Evolutionary conservation across 1,139 yeast species (phyloP).

Genomic region (Geotrichum histeridarum): DNA sequence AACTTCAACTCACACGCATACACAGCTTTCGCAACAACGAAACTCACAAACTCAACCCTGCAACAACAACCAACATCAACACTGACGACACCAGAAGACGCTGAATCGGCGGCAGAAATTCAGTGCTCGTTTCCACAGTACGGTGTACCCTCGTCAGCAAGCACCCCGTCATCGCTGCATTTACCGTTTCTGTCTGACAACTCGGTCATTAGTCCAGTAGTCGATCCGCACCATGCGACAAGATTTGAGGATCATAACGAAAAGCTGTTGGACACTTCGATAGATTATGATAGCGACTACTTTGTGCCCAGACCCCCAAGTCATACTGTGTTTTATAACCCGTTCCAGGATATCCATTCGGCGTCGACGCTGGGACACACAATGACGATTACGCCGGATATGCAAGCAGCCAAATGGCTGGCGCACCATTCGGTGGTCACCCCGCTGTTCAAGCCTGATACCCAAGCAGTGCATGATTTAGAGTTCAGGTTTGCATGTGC

Average conservation of each 20-base stretch:
- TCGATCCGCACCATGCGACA: conserved; percentile 1
- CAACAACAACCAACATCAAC: background rate
- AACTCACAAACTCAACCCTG: background rate
- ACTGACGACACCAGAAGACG: background rate
- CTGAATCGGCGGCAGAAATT: background rate
- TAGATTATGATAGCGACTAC: background rate
- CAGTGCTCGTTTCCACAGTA: conserved; percentile 3
- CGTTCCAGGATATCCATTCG: conserved; percentile 16
- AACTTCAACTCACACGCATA: too few relatives aligned
- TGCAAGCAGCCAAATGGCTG: background rate
- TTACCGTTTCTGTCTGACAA: background rate
- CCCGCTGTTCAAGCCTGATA: conserved; percentile 1
- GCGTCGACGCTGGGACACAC: conserved; percentile 17
- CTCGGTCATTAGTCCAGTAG: background rate
- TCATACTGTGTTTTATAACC: background rate
- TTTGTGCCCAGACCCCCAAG: background rate
- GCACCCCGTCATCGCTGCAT: conserved; percentile 10
- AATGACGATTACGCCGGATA: background rate
- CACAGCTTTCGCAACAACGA: background rate
- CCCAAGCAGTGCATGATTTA: background rate
- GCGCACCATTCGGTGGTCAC: background rate
- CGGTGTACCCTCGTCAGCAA: background rate
- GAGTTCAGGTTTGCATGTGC: conserved; percentile 14
- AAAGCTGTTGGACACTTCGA: background rate
- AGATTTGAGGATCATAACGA: conserved; percentile 2